Evolutionary conservation across 129 eudicot genomes (phyloP).

Genomic region (Chrysanthemum makinoi): DNA sequence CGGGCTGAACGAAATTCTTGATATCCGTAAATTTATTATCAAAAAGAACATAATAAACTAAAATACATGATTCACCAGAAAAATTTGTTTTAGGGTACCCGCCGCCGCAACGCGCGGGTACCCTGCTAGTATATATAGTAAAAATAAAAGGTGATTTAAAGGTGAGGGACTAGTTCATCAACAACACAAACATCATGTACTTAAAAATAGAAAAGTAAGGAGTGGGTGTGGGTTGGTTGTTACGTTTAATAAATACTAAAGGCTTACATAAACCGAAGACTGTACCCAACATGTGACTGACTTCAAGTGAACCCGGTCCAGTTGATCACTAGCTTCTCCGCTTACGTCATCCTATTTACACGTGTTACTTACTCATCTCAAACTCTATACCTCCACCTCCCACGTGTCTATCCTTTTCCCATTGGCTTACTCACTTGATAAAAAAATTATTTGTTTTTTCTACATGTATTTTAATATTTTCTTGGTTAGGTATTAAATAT

Average conservation of each 20-base stretch:
- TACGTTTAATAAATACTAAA: not conserved
- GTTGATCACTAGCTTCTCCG: not conserved
- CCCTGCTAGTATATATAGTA: no score
- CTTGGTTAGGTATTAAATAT: no score
- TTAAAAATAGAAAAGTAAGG: not conserved
- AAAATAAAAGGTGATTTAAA: not conserved
- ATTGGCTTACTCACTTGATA: not conserved
- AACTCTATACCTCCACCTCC: not conserved
- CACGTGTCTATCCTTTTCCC: not conserved
- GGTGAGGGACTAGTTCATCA: not conserved
- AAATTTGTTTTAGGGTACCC: no score
- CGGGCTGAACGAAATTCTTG: no score
- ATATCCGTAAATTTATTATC: no score
- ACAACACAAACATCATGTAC: not conserved
- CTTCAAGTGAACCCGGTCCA: conserved; percentile 1
- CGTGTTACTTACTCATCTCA: not conserved
- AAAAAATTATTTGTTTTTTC: no score
- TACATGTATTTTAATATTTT: no score
- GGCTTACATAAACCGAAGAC: not conserved
- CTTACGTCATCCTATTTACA: not conserved
- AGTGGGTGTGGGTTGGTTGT: not conserved
- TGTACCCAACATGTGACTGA: not conserved
- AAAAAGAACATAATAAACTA: no score
- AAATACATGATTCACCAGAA: no score
- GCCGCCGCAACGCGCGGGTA: no score